Evolutionary conservation across 345 rosid species (phyloP), one percentile per base, ranked within the genome.

Genomic region (Populus tremula): DNA sequence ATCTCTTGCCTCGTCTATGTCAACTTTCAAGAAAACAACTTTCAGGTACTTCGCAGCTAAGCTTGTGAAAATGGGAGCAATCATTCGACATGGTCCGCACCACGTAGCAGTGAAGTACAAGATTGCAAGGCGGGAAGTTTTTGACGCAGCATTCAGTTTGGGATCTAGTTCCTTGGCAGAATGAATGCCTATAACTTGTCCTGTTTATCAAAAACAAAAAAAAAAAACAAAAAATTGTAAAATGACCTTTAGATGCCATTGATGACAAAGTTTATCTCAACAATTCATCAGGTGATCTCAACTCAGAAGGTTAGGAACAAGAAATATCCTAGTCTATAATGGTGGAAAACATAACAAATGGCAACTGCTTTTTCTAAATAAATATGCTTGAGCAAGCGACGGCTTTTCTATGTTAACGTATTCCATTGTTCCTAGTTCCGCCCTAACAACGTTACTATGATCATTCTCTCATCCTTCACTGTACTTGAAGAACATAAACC

Each of bases 31-130:
- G 91, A 94, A 94, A n/a, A 89, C 94, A 0, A 84, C 86, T 80
- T 88, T 88, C 0, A 89, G 87, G 78, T 92, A 79, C 78, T 90
- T 87, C n/a, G 83, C 81, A n/a, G 96, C 97, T 85, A 89, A 83
- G 81, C 69, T 91, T 54, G 92, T 84, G 77, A 86, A 92, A 62
- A 88, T 81, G n/a, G 98, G 97, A 74, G 96, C 89, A 84, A 94
- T 90, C 87, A 89, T 84, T 16, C 93, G 96, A 81, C 97, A 94
- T 5, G 97, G 98, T 39, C 96, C 97, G 63, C 98, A 94, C 98
- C 98, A 94, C 45, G 93, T 82, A 47, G 98, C 97, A 4, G 98
- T 94, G 81, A 94, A 94, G 86, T 94, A 94, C 59, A 94, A 69
- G 77, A 94, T 85, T 49, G 88, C 85, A 76, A 94, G 90, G 20